A percentile compares a stretch with the other conserved stretches of the same genome.
Conservation (phyloP, 202 grass and related monocot species). For the Digitaria exilis region DNA sequence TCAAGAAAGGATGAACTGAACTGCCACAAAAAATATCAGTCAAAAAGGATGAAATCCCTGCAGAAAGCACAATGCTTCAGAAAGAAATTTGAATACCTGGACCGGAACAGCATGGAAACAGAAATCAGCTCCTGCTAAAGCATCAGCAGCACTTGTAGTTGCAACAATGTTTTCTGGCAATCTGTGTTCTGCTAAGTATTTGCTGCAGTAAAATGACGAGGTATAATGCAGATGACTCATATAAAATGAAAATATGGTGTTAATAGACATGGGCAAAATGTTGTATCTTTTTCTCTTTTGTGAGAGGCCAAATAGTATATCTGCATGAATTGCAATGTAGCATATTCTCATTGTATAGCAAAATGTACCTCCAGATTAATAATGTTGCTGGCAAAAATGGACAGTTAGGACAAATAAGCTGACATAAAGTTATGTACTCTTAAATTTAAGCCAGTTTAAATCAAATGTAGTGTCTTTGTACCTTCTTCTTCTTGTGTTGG, state of each 20-base stretch:
- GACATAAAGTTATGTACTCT: background rate
- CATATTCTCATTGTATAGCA: background rate
- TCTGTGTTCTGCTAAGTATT: constrained; percentile 78
- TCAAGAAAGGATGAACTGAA: constrained; percentile 95
- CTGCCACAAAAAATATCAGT: constrained; percentile 63
- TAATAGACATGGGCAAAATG: background rate
- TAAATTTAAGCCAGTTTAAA: background rate
- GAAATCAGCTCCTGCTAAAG: constrained; percentile 87
- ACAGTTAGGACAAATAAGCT: background rate
- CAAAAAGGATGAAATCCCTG: background rate
- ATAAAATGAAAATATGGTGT: background rate
- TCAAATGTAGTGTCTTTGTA: background rate
- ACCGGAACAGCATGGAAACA: constrained; percentile 97
- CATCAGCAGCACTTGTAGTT: constrained; percentile 70
- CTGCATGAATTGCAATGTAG: background rate
- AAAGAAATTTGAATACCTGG: constrained; percentile 64
- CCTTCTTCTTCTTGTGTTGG: background rate
- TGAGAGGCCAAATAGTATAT: background rate
- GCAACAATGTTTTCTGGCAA: constrained; percentile 86
- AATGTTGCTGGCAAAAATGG: background rate
- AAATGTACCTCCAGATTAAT: background rate
- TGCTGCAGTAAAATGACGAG: constrained; percentile 50
- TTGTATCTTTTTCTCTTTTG: background rate
- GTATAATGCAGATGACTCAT: background rate
- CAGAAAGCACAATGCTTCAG: background rate